Percentiles rank a stretch among this genome's conserved stretches.
phyloP scores from a whole-genome alignment of 345 rosid genomes.

The Eucalyptus pauciflora region DNA sequence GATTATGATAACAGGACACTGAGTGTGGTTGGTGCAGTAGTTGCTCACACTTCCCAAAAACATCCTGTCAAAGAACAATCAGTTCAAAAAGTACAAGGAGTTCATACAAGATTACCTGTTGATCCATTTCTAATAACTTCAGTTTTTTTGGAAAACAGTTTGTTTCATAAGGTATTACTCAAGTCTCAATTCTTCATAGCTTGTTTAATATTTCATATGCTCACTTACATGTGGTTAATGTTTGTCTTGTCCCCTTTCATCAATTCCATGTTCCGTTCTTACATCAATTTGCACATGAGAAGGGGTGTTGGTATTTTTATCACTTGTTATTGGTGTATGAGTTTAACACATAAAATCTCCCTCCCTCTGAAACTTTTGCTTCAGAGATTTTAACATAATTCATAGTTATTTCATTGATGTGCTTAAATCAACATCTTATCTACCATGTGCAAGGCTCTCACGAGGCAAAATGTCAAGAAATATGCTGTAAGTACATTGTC shows the following conservation, averaged over 20 bases:
- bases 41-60: constrained; percentile 95
- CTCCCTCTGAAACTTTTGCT: background rate
- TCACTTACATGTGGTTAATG: background rate
- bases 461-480: background rate
- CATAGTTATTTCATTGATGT: background rate
- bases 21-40: constrained; percentile 73
- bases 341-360: background rate
- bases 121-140: background rate
- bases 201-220: background rate
- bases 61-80: constrained; percentile 38
- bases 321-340: background rate
- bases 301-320: background rate
- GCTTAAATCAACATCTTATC: background rate
- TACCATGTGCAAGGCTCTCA: background rate
- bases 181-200: background rate
- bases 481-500: background rate
- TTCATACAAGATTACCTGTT: background rate
- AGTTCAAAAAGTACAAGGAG: background rate
- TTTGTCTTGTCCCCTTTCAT: background rate
- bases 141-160: background rate
- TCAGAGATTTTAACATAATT: background rate
- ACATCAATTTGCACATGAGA: background rate
- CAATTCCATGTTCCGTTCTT: background rate
- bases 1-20: constrained; percentile 62
- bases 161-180: background rate